Percentiles rank a stretch among this genome's conserved stretches.
Evolutionary conservation across 805 yeast species (phyloP).

Genomic region (Metschnikowia santaceciliae): DNA sequence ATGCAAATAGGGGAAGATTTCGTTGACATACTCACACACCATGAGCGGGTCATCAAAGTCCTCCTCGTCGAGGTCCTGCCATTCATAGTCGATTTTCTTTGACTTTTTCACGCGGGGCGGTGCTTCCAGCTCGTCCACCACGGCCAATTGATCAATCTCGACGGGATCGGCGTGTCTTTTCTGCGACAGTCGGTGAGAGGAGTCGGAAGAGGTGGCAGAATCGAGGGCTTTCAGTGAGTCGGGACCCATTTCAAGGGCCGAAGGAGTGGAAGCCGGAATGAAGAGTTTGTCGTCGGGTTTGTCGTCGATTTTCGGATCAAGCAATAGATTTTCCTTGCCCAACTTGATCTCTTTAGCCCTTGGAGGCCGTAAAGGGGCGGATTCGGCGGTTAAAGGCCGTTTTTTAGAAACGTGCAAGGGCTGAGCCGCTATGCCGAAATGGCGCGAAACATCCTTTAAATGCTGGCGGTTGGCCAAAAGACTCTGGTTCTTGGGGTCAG

Average conservation of each 20-base stretch:
- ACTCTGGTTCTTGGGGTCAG: background rate
- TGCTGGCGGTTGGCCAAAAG: slow-evolving; percentile 15
- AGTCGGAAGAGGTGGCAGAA: background rate
- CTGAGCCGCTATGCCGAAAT: slow-evolving; percentile 22
- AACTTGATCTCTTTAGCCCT: slow-evolving; percentile 6
- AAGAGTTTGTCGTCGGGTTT: background rate
- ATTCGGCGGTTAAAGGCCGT: slow-evolving; percentile 33
- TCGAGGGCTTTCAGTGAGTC: background rate
- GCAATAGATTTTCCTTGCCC: slow-evolving; percentile 3
- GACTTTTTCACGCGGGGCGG: slow-evolving; percentile 31
- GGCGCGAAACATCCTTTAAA: slow-evolving; percentile 39
- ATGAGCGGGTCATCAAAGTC: slow-evolving; percentile 71
- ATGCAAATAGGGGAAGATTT: slow-evolving; percentile 77
- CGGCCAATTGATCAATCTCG: background rate
- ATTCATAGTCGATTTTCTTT: slow-evolving; percentile 41
- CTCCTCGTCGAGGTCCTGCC: slow-evolving; percentile 74
- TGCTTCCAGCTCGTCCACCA: slow-evolving; percentile 7
- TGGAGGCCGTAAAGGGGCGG: slow-evolving; percentile 25
- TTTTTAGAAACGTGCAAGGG: slow-evolving; percentile 17
- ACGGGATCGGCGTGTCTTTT: slow-evolving; percentile 46
- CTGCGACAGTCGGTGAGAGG: slow-evolving; percentile 34
- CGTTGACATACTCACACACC: slow-evolving; percentile 91
- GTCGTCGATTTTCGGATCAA: background rate
- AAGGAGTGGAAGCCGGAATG: background rate
- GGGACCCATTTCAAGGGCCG: background rate